These are phyloP conservation scores for Yamadazyma taylorii DNA, from an alignment of 1,139 yeast species.

Conservation along the genomic window DNA sequence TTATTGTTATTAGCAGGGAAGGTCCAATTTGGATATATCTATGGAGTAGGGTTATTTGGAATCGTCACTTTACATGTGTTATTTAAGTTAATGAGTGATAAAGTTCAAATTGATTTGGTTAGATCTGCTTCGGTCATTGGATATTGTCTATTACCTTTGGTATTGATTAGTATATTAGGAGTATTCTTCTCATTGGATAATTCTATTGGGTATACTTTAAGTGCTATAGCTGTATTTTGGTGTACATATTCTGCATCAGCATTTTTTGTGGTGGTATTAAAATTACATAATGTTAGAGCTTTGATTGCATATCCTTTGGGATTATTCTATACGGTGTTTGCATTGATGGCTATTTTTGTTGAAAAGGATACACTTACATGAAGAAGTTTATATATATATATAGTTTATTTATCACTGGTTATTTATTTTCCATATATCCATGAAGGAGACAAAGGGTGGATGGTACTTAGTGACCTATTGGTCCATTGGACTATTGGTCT, in stretches of 20 bases:
- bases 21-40: conserved; percentile 94
- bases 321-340: conserved; percentile 91
- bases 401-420: too few relatives aligned
- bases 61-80: conserved; percentile 80
- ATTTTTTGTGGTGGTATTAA: conserved; percentile 83
- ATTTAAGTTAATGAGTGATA: conserved; percentile 79
- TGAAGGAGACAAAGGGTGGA: too few relatives aligned
- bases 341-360: conserved; percentile 92
- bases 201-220: conserved; percentile 66
- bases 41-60: conserved; percentile 94
- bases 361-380: conserved; percentile 41
- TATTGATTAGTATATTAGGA: conserved; percentile 73
- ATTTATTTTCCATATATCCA: too few relatives aligned
- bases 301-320: conserved; percentile 92
- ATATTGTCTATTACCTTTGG: conserved; percentile 89
- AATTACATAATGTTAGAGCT: conserved; percentile 81
- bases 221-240: conserved; percentile 81
- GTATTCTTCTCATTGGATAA: conserved; percentile 72
- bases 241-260: conserved; percentile 95
- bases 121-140: conserved; percentile 92
- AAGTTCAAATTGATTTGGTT: conserved; percentile 58
- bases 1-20: conserved; percentile 82
- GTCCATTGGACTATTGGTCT: too few relatives aligned
- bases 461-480: too few relatives aligned
- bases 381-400: too few relatives aligned